phyloP scores from a whole-genome alignment of 257 asterid genomes.

The Haberlea rhodopensis region DNA sequence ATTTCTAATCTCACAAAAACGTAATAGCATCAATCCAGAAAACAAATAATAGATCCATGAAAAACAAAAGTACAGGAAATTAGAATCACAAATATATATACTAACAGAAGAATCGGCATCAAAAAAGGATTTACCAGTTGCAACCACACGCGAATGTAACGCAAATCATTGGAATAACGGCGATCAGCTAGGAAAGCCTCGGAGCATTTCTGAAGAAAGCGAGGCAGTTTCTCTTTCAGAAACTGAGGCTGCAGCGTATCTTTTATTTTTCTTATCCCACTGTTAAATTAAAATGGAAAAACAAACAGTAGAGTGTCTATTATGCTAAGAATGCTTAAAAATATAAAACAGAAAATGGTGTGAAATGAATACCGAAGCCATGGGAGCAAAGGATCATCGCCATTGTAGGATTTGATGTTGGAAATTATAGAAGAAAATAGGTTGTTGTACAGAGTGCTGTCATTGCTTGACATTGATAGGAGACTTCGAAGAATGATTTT shows the following conservation, averaged over 20 bases:
- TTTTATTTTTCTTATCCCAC: conserved; percentile 80
- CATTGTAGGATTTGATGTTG: conserved; percentile 72
- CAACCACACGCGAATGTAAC: conserved; percentile 92
- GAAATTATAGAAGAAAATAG: conserved; percentile 69
- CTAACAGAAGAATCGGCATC: not conserved
- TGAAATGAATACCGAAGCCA: conserved; percentile 70
- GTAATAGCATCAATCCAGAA: too few species aligned
- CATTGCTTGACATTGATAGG: conserved; percentile 47
- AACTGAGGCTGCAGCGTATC: conserved; percentile 67
- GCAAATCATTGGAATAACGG: conserved; percentile 78
- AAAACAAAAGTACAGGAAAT: not conserved
- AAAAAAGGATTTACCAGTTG: conserved; percentile 59
- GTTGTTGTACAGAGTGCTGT: conserved; percentile 36
- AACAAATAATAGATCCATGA: too few species aligned
- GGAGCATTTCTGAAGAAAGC: conserved; percentile 90
- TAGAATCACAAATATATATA: not conserved
- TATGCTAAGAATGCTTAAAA: conserved; percentile 11
- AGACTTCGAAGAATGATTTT: not conserved
- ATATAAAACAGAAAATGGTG: not conserved
- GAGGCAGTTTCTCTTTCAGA: conserved; percentile 80
- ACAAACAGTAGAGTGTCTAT: not conserved
- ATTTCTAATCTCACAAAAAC: too few species aligned
- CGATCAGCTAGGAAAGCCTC: conserved; percentile 67
- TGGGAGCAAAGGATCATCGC: conserved; percentile 86
- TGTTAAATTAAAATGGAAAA: conserved; percentile 26